A percentile compares a stretch with the other conserved stretches of the same genome.
Conservation (phyloP, 2,329 filamentous ascomycete species). For the Periconia digitata region DNA sequence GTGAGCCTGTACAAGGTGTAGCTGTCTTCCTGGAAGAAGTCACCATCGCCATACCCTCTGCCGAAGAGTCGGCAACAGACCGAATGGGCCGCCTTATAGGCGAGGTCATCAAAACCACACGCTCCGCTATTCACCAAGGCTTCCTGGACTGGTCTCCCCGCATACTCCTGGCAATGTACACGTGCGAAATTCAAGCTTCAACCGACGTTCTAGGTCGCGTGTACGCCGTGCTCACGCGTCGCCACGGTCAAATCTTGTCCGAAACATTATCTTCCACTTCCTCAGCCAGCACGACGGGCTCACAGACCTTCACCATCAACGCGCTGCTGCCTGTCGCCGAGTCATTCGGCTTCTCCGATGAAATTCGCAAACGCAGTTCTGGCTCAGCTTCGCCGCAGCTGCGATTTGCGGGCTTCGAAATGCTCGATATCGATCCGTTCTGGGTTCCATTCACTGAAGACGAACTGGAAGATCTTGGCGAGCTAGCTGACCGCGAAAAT, state of each 20-base stretch:
- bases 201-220: slow-evolving; percentile 94
- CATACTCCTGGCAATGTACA: slow-evolving; percentile 97
- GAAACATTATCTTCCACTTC: slow-evolving; percentile 94
- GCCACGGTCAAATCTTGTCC: slow-evolving; percentile 83
- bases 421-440: slow-evolving; percentile 93
- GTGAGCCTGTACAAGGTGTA: slow-evolving; percentile 90
- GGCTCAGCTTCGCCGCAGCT: slow-evolving; percentile 91
- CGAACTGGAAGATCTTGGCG: slow-evolving; percentile 92
- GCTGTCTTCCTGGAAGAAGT: slow-evolving; percentile 88
- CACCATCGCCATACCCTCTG: slow-evolving; percentile 58
- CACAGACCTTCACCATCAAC: slow-evolving; percentile 92
- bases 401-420: slow-evolving; percentile 88
- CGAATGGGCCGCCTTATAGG: slow-evolving; percentile 77
- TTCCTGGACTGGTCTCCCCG: slow-evolving; percentile 96
- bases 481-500: slow-evolving; percentile 91
- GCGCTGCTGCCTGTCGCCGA: slow-evolving; percentile 88
- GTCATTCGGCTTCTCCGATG: slow-evolving; percentile 93
- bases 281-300: slow-evolving; percentile 89
- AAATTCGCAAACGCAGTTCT: slow-evolving; percentile 91
- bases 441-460: slow-evolving; percentile 98
- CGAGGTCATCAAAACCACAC: slow-evolving; percentile 87
- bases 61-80: slow-evolving; percentile 59
- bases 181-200: slow-evolving; percentile 93
- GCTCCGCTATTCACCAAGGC: slow-evolving; percentile 77
- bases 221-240: slow-evolving; percentile 95